Percentiles rank a stretch among this genome's conserved stretches.
Evolutionary conservation across 306 rosid genomes (phyloP).

Genomic region (Vigna angularis): DNA sequence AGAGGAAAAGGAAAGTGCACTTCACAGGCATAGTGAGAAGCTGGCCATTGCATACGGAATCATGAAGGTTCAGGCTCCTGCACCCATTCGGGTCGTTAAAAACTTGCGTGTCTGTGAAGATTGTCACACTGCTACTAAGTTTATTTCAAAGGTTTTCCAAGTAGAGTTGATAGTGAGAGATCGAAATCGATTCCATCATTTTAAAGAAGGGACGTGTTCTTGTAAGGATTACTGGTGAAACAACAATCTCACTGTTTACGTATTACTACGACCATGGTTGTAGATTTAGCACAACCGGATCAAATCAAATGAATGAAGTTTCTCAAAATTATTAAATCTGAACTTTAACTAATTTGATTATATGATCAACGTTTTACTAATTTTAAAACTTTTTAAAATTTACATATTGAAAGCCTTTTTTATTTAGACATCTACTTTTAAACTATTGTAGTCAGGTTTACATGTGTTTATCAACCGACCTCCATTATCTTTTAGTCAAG

Average conservation of each 20-base stretch:
- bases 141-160: constrained; percentile 48
- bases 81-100: constrained; percentile 54
- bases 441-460: too few relatives aligned
- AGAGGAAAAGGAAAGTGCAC: constrained; percentile 60
- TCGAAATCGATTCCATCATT: constrained; percentile 57
- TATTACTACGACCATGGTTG: neutral
- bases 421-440: neutral
- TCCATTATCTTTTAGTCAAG: too few relatives aligned
- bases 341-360: neutral
- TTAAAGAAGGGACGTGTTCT: constrained; percentile 51
- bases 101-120: constrained; percentile 58
- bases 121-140: constrained; percentile 56
- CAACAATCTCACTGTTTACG: neutral
- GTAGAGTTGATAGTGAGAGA: constrained; percentile 60
- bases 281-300: neutral
- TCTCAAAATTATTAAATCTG: neutral
- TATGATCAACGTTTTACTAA: neutral
- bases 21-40: constrained; percentile 59
- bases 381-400: neutral
- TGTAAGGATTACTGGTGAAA: constrained; percentile 56
- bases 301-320: neutral
- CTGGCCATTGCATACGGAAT: constrained; percentile 61
- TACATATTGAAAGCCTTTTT: neutral
- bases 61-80: constrained; percentile 43
- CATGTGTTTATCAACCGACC: too few relatives aligned